Base-by-base conservation (phyloP, 495 filamentous ascomycete species). In the Podospora anserina region DNA sequence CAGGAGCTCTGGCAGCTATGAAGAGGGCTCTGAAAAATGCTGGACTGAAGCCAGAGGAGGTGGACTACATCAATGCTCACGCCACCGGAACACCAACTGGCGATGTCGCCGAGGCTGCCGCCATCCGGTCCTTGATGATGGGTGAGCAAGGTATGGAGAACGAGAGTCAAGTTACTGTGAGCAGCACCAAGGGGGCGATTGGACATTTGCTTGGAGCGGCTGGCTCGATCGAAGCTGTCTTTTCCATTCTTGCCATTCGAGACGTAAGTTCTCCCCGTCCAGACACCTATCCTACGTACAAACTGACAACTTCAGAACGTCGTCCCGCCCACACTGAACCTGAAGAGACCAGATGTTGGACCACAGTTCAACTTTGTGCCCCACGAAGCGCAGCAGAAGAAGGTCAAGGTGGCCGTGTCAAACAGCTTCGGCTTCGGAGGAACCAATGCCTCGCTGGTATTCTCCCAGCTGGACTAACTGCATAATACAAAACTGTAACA, bases 341-440 rank as follows among this genome's bases (percentile, higher is more conserved):
- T 98, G 18, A 80, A 88, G 3, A 84, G 85, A n/a, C 80, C 88
- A 23, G 84, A 86, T 27, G 82, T 88, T 64, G 91, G 88, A 9
- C 92, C 93, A 63, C 82, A 89, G 65, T 97, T 92, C 82, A 97
- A 99, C 78, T 94, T 96, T 79, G 88, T 96, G 2, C 88, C 93
- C 0, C 82, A 88, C 1, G 69, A 82, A 34, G 83, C 91, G 2
- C 94, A 97, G 75, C 76, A 89, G 30, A 88, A 88, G 70, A 67
- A 81, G 11, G 88, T 97, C 26, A 83, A 90, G 66, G 91, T 94
- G 28, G 90, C 90, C 39, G 69, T 99, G 72, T 93, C 92, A 20
- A 99, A 99, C 74, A 98, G 94, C 75, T 99, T 99, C 83, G 95
- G 95, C 1, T 99, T 99, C 82, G 95, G 95, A 11, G 95, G 95